Conservation (phyloP, 306 rosid genomes). For the Glycine soja region DNA sequence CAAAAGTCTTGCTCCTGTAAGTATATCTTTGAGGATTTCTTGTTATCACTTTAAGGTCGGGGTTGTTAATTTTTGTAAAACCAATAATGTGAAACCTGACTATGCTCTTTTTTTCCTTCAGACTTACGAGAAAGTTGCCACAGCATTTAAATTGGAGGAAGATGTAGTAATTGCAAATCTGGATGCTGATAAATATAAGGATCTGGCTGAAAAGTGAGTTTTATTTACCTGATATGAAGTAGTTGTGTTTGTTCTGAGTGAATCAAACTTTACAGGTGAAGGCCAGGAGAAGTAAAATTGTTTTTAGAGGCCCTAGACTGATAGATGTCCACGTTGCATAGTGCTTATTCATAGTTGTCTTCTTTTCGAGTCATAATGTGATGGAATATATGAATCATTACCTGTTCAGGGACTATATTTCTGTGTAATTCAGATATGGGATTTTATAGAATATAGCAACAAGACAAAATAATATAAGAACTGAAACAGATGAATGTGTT, state of each 20-base stretch:
- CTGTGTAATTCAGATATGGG: constrained; percentile 1
- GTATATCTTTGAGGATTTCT: constrained; percentile 43
- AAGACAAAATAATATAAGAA: not conserved
- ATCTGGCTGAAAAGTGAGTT: constrained; percentile 91
- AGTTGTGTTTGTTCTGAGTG: constrained; percentile 5
- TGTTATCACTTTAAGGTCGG: constrained; percentile 23
- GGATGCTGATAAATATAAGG: constrained; percentile 90
- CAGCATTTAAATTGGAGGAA: constrained; percentile 77
- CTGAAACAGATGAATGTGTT: not conserved
- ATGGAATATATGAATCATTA: constrained; percentile 25
- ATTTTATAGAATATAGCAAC: not conserved
- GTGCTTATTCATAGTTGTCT: not conserved
- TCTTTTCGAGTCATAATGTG: constrained; percentile 3
- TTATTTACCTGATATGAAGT: not conserved
- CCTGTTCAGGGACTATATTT: constrained; percentile 28
- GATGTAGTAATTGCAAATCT: constrained; percentile 83
- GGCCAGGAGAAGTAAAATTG: not conserved
- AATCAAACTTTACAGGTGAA: constrained; percentile 22
- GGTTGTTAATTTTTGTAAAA: constrained; percentile 31
- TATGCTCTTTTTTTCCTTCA: constrained; percentile 43
- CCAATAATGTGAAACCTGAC: constrained; percentile 37
- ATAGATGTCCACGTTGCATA: not conserved
- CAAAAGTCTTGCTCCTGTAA: constrained; percentile 96
- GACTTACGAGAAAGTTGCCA: constrained; percentile 87
- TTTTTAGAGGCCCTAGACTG: constrained; percentile 1